Conservation (phyloP, 495 filamentous ascomycete genomes). For the Peziza echinospora region DNA sequence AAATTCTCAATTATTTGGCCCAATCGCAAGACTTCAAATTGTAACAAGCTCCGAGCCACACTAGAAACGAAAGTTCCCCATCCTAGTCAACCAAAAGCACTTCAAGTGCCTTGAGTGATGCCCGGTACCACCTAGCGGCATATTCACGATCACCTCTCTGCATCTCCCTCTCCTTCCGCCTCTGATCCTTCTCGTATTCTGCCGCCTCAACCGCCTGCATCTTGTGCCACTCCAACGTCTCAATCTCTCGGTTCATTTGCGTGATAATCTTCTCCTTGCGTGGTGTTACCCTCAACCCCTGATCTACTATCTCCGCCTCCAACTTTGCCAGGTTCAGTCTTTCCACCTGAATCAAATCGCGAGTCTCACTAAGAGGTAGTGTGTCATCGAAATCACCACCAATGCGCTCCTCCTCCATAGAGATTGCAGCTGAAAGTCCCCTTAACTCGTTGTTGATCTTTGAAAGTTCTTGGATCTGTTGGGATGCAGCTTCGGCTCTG, state of each 20-base stretch:
- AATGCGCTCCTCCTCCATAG: background rate
- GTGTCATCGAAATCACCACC: background rate
- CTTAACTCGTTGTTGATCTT: background rate
- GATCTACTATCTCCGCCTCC: background rate
- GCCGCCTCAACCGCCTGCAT: background rate
- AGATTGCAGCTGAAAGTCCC: background rate
- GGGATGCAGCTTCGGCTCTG: background rate
- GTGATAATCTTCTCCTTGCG: background rate
- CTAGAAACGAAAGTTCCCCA: background rate
- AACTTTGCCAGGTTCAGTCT: no score
- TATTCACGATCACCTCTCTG: background rate
- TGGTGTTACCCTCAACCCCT: background rate
- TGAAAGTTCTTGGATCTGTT: background rate
- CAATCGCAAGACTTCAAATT: background rate
- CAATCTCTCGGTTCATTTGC: background rate
- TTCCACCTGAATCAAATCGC: background rate
- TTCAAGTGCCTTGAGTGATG: background rate
- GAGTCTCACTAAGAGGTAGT: background rate
- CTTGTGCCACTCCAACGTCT: background rate
- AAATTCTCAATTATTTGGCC: background rate
- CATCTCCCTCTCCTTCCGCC: background rate
- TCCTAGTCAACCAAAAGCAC: background rate
- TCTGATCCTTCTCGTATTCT: background rate
- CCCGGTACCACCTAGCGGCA: background rate
- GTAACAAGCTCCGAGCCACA: background rate